Evolutionary conservation across 345 rosid genomes (phyloP), one percentile per base, ranked within the genome.

Genomic region (Aethionema arabicum): DNA sequence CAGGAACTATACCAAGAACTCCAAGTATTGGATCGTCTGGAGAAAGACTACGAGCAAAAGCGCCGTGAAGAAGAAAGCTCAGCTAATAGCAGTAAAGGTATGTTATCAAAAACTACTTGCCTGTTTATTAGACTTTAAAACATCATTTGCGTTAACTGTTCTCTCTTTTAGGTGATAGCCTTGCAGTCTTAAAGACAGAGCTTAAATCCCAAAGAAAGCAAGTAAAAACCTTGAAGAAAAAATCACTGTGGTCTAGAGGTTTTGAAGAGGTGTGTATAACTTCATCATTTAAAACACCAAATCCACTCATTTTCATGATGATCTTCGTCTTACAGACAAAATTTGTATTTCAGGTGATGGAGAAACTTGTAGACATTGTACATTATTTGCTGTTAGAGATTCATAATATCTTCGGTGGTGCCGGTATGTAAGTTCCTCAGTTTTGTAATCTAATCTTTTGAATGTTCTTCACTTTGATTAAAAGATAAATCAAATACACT

Each of bases 361-460:
- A 88, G 82, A 86, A 88, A 74, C 86, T 91, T 44, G 98, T 91
- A n/a, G 98, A 88, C 71, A 88, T 84, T 61, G 95, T 88, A 65
- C 87, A 81, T 70, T 83, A 77, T 76, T 76, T 91, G 82, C 85
- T 85, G 54, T 74, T 85, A 74, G 96, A 88, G 79, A 91, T 91
- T 56, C 91, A 88, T 64, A 67, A 61, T 72, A 76, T 72, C 53
- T 85, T 91, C 40, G 95, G 85, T 37, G 75, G 80, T 74, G 75
- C 82, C 53, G 95, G 98, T 91, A 81, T 45, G 80, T 72, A 75
- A 66, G 72, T 66, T 72, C 57, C 56, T 72, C 63, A 72, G 47
- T 66, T 71, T 47, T 60, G 40, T 61, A 54, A 62, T 40, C 58
- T 47, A 54, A 55, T 41, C 16, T 40, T 68, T 36, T 52, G 16